These are phyloP conservation scores for Mortierella sp. DNA, from an alignment of 371 early-diverging fungal species.

Conservation along the genomic window DNA sequence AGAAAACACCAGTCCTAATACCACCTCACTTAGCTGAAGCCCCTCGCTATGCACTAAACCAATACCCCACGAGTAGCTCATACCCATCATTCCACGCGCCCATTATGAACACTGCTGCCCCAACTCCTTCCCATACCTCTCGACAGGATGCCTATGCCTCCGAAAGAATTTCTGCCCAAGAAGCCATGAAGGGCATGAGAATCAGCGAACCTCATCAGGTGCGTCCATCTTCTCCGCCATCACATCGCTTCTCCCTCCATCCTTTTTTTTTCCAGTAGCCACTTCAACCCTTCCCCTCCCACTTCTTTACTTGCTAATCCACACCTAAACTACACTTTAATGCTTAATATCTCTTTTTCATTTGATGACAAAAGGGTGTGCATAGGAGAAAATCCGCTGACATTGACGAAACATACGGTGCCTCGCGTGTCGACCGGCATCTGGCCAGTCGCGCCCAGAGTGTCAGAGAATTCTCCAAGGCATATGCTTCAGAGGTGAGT, in stretches of 20 bases:
- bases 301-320: background rate
- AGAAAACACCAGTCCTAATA: background rate
- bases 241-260: background rate
- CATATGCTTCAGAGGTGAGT: slow-evolving; percentile 23
- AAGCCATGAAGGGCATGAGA: slow-evolving; percentile 53
- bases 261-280: background rate
- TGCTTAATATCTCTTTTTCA: background rate
- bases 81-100: background rate
- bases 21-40: background rate
- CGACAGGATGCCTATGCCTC: slow-evolving; percentile 27
- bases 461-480: slow-evolving; percentile 36
- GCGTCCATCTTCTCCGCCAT: background rate
- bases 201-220: slow-evolving; percentile 49
- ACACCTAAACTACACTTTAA: background rate
- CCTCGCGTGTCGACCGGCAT: slow-evolving; percentile 47
- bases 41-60: background rate
- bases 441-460: slow-evolving; percentile 44
- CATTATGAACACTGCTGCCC: slow-evolving; percentile 51
- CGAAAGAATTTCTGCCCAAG: slow-evolving; percentile 48
- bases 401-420: slow-evolving; percentile 26
- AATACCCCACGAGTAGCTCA: background rate
- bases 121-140: slow-evolving; percentile 15
- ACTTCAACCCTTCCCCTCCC: background rate
- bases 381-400: slow-evolving; percentile 43
- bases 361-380: slow-evolving; percentile 10